Percentiles rank a stretch among this genome's conserved stretches.
Evolutionary conservation across 768 basidiomycete genomes (phyloP).

Genomic region (Coprinopsis sp.): DNA sequence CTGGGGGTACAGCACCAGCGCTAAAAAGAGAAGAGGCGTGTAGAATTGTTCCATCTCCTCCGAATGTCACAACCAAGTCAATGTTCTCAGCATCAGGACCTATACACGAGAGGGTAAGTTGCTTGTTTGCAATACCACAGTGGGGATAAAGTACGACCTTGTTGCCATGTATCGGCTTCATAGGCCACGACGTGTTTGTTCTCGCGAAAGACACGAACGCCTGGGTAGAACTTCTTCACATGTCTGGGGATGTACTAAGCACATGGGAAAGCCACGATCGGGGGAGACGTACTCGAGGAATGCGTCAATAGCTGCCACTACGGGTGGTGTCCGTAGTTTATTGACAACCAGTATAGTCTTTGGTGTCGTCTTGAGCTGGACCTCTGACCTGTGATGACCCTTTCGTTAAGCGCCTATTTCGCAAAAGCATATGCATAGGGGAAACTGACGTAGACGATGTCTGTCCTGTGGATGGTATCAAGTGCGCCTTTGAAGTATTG

Average conservation of each 20-base stretch:
- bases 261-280: conserved; percentile 2
- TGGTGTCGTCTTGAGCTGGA: conserved; percentile 29
- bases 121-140: background rate
- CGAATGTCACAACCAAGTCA: conserved; percentile 85
- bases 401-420: background rate
- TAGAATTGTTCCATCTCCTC: conserved; percentile 93
- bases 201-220: conserved; percentile 61
- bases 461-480: background rate
- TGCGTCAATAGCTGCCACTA: conserved; percentile 70
- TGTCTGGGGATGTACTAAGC: conserved; percentile 36
- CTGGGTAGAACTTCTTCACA: conserved; percentile 52
- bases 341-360: conserved; percentile 74
- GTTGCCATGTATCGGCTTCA: conserved; percentile 61
- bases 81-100: conserved; percentile 57
- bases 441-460: background rate
- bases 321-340: conserved; percentile 73
- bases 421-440: background rate
- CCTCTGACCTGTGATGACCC: background rate
- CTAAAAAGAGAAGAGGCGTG: conserved; percentile 91
- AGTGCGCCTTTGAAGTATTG: background rate
- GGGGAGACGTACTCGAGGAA: conserved; percentile 54
- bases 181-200: conserved; percentile 61
- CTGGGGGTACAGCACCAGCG: conserved; percentile 87
- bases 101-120: conserved; percentile 15
- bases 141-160: conserved; percentile 33